Evolutionary conservation across 1,284 basidiomycete genomes (phyloP).

Genomic region (Melampsora larici-populina): DNA sequence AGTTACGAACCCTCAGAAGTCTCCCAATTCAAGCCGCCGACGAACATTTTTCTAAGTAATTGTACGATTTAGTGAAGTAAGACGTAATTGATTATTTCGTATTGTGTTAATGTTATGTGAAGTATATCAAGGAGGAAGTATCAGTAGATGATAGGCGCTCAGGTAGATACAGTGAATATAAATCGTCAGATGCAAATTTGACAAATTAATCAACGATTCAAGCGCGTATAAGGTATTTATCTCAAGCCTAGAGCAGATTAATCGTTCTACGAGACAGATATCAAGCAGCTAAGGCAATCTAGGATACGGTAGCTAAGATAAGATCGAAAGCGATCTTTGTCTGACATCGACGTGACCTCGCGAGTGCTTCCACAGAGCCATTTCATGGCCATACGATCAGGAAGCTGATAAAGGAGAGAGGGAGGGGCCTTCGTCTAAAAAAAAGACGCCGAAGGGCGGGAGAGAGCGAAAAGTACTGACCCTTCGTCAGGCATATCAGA

Average conservation of each 20-base stretch:
- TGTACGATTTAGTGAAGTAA: conserved; percentile 47
- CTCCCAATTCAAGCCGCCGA: conserved; percentile 94
- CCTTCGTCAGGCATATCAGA: conserved; percentile 44
- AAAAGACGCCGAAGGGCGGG: background rate
- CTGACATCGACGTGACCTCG: background rate
- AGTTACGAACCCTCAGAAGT: conserved; percentile 74
- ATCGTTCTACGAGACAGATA: too few relatives aligned
- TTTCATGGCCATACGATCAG: background rate
- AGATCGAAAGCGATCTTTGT: too few relatives aligned
- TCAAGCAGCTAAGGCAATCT: too few relatives aligned
- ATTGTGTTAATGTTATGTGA: background rate
- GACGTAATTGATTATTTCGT: conserved; percentile 28
- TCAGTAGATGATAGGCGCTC: background rate
- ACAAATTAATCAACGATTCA: background rate
- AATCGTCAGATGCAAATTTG: background rate
- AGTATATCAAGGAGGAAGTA: conserved; percentile 3
- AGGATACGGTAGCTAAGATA: too few relatives aligned
- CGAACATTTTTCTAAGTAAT: conserved; percentile 86
- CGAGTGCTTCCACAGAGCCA: background rate
- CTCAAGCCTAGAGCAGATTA: too few relatives aligned
- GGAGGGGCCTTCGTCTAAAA: background rate
- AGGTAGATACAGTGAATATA: conserved; percentile 8
- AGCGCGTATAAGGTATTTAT: background rate
- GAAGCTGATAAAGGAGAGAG: background rate
- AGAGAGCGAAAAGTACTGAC: conserved; percentile 25